These are phyloP conservation scores for Gomphus sp. DNA, from an alignment of 1,284 basidiomycete species.

Conservation along the genomic window DNA sequence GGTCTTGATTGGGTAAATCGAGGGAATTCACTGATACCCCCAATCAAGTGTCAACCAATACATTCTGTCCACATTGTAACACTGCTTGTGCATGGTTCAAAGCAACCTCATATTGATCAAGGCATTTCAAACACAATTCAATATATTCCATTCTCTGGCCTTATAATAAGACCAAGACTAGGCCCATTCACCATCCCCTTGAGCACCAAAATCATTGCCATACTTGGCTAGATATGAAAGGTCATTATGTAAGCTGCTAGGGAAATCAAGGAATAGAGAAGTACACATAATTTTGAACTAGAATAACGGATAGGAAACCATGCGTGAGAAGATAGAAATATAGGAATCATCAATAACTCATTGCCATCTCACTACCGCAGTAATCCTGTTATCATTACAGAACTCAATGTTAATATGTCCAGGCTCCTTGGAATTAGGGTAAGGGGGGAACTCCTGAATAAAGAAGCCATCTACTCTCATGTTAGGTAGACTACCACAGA, in stretches of 20 bases:
- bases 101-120: background rate
- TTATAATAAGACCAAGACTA: background rate
- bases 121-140: background rate
- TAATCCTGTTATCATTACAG: background rate
- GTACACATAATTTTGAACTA: background rate
- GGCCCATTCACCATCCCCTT: background rate
- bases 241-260: background rate
- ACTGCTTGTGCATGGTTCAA: too few relatives aligned
- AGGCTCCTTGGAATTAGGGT: background rate
- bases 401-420: background rate
- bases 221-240: background rate
- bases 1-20: too few relatives aligned
- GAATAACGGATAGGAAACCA: background rate
- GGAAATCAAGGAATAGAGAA: constrained; percentile 38
- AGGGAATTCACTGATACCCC: too few relatives aligned
- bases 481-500: background rate
- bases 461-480: background rate
- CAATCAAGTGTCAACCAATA: too few relatives aligned
- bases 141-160: too few relatives aligned
- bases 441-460: background rate
- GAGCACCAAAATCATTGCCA: background rate
- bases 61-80: too few relatives aligned
- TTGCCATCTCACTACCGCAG: background rate
- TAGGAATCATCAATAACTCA: background rate
- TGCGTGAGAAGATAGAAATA: background rate